A percentile compares a stretch with the other conserved stretches of the same genome.
These are phyloP conservation scores for Chaetoscypha palmicola DNA, from an alignment of 2,329 filamentous ascomycete species.

Conservation along the genomic window DNA sequence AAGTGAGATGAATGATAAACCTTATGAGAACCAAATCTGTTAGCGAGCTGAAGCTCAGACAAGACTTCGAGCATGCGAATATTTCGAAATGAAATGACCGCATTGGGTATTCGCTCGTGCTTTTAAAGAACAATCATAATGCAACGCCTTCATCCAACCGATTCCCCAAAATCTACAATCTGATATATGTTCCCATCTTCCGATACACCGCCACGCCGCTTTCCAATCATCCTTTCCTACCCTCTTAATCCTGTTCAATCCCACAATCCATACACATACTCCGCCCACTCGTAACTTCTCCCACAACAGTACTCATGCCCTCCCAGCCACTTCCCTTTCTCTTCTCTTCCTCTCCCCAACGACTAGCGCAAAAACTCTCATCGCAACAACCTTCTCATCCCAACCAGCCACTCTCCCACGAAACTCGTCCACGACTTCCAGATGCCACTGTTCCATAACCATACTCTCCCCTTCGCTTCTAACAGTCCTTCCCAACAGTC, in stretches of 20 bases:
- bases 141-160: neutral
- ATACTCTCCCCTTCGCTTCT: constrained; percentile 6
- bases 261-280: too few species aligned
- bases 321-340: neutral
- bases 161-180: neutral
- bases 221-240: neutral
- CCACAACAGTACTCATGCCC: too few species aligned
- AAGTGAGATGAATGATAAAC: constrained; percentile 1
- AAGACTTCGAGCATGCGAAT: too few species aligned
- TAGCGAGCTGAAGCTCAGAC: too few species aligned
- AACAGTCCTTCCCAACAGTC: constrained; percentile 27
- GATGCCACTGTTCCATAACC: constrained; percentile 30
- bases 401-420: constrained; percentile 27
- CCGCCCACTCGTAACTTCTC: too few species aligned
- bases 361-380: constrained; percentile 27
- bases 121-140: neutral
- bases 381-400: constrained; percentile 29
- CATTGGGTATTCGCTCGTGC: neutral
- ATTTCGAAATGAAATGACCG: too few species aligned
- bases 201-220: neutral
- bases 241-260: too few species aligned
- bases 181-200: neutral
- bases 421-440: constrained; percentile 31
- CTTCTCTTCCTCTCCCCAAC: constrained; percentile 24
- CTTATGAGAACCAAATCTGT: too few species aligned